Conservation (phyloP, 352 stramenopile genomes). For the Phytophthora pistaciae region DNA sequence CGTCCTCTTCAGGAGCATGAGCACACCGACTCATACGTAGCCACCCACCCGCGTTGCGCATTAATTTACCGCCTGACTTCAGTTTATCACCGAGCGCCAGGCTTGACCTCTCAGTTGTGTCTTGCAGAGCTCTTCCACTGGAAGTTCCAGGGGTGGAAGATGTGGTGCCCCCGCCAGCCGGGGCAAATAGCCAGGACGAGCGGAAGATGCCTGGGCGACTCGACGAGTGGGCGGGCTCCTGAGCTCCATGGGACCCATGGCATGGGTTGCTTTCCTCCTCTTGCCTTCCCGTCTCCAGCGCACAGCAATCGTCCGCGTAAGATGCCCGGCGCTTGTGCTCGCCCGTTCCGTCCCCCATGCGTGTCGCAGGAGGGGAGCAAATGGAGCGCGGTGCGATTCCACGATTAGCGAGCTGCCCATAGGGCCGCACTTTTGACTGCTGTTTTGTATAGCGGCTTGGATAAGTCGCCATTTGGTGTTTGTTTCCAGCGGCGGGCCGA, state of each 20-base stretch:
- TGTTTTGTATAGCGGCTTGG: neutral
- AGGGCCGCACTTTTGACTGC: slow-evolving; percentile 2
- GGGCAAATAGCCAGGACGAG: slow-evolving; percentile 25
- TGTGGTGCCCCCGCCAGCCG: slow-evolving; percentile 12
- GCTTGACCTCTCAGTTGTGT: too few species aligned
- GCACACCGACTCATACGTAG: neutral
- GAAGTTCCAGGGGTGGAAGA: slow-evolving; percentile 23
- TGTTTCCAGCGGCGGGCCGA: slow-evolving; percentile 15
- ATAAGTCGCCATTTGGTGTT: slow-evolving; percentile 18
- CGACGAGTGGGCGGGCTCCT: neutral
- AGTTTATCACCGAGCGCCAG: too few species aligned
- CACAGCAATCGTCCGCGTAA: too few species aligned
- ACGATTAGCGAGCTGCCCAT: slow-evolving; percentile 26
- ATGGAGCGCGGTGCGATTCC: slow-evolving; percentile 15
- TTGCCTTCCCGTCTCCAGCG: too few species aligned
- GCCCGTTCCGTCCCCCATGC: slow-evolving; percentile 4
- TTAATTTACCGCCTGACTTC: neutral
- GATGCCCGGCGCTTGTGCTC: neutral
- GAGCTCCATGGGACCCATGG: neutral
- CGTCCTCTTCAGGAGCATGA: neutral
- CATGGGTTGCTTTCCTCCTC: too few species aligned
- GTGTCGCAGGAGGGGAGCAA: slow-evolving; percentile 18
- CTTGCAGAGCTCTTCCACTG: neutral
- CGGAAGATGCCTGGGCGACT: slow-evolving; percentile 11
- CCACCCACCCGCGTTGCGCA: neutral